Evolutionary conservation across 1,284 basidiomycete species (phyloP).

Genomic region (Rugosomyces carneus): DNA sequence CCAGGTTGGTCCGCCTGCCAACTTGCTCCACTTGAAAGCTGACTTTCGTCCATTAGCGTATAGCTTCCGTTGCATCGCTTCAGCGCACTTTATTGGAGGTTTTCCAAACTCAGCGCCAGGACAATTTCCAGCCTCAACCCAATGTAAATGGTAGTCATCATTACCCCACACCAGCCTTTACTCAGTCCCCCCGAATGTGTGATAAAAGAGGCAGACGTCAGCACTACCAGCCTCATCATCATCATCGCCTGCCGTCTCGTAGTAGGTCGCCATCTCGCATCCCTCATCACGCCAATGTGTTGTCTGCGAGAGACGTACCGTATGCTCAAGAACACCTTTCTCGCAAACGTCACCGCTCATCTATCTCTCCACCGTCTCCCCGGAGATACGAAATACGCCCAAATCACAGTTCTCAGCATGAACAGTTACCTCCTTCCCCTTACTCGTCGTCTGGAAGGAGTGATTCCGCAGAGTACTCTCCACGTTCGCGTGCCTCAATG

Average conservation of each 20-base stretch:
- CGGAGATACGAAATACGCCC: conserved; percentile 27
- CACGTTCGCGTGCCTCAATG: conserved; percentile 42
- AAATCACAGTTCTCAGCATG: conserved; percentile 28
- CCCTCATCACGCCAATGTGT: conserved; percentile 17
- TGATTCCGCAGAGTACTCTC: conserved; percentile 40
- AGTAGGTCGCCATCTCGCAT: conserved; percentile 11
- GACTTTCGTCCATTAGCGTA: conserved; percentile 38
- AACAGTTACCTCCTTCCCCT: conserved; percentile 41
- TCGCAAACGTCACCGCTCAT: conserved; percentile 46
- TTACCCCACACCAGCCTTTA: conserved; percentile 30
- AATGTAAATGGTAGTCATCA: conserved; percentile 24
- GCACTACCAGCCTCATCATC: conserved; percentile 15
- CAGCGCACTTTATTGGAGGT: conserved; percentile 66
- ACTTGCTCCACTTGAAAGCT: conserved; percentile 4
- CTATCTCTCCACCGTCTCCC: conserved; percentile 30
- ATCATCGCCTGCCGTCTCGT: conserved; percentile 10
- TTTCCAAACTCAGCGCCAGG: conserved; percentile 32
- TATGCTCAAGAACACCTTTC: conserved; percentile 27
- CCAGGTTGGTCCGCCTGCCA: conserved; percentile 39
- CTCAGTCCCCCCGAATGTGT: conserved; percentile 23
- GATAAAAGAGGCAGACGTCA: conserved; percentile 13
- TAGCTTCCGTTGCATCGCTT: conserved; percentile 61
- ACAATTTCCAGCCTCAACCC: conserved; percentile 14
- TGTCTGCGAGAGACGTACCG: conserved; percentile 25
- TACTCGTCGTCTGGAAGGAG: conserved; percentile 41